These are phyloP conservation scores for Kodamaea restingae DNA, from an alignment of 805 yeast species.

Conservation along the genomic window DNA sequence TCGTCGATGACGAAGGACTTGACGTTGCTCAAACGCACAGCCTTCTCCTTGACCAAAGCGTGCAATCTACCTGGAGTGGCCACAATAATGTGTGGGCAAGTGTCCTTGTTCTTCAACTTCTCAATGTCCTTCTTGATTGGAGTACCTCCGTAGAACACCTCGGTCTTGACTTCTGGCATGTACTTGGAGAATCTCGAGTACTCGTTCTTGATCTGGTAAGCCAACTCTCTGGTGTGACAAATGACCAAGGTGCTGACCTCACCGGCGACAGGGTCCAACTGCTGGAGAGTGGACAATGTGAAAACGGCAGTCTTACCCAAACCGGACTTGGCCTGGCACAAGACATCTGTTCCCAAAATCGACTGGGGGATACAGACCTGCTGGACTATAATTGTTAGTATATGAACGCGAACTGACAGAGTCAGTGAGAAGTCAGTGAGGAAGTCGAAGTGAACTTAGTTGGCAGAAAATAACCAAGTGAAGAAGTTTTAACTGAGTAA, in stretches of 20 bases:
- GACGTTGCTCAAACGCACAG: slow-evolving; percentile 78
- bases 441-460: no score
- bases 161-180: slow-evolving; percentile 96
- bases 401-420: no score
- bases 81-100: slow-evolving; percentile 93
- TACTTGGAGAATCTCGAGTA: slow-evolving; percentile 96
- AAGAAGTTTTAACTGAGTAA: no score
- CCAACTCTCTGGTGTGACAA: slow-evolving; percentile 98
- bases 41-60: slow-evolving; percentile 89
- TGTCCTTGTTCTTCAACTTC: slow-evolving; percentile 83
- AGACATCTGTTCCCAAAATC: slow-evolving; percentile 93
- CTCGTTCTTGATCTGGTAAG: slow-evolving; percentile 96
- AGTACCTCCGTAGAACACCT: slow-evolving; percentile 96
- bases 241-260: slow-evolving; percentile 91
- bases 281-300: slow-evolving; percentile 92
- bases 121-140: slow-evolving; percentile 82
- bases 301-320: slow-evolving; percentile 98
- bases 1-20: slow-evolving; percentile 96
- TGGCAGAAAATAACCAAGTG: no score
- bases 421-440: not conserved
- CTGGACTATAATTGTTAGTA: slow-evolving; percentile 62
- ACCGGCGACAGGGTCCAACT: slow-evolving; percentile 95
- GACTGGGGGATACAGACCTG: slow-evolving; percentile 98
- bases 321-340: slow-evolving; percentile 99
- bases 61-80: slow-evolving; percentile 98